These are phyloP conservation scores for Xylogone sp. DNA, from an alignment of 2,329 filamentous ascomycete species.

Conservation along the genomic window DNA sequence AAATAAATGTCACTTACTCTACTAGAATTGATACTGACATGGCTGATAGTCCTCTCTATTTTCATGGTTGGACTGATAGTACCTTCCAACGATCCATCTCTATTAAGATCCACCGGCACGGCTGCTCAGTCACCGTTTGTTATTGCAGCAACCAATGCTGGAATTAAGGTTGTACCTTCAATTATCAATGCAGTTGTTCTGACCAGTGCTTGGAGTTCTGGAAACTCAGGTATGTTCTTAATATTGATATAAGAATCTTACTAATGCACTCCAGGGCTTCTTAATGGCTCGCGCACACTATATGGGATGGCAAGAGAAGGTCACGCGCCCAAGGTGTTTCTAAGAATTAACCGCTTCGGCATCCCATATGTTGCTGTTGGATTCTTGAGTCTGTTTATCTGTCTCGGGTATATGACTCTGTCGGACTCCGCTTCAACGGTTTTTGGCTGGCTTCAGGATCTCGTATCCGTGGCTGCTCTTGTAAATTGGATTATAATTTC, in stretches of 20 bases:
- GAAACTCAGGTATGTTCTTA: constrained; percentile 44
- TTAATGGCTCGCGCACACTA: constrained; percentile 53
- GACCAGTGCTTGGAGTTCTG: constrained; percentile 65
- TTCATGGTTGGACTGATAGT: constrained; percentile 56
- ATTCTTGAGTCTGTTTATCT: constrained; percentile 49
- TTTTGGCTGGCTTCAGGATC: constrained; percentile 59
- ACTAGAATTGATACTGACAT: neutral
- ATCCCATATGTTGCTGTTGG: constrained; percentile 55
- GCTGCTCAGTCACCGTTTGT: constrained; percentile 59
- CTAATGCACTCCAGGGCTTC: constrained; percentile 57
- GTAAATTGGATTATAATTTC: constrained; percentile 60
- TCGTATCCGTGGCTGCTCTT: constrained; percentile 58
- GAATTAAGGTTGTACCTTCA: constrained; percentile 61
- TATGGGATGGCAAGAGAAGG: constrained; percentile 55
- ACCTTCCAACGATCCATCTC: constrained; percentile 42
- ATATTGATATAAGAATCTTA: neutral
- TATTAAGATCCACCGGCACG: constrained; percentile 45
- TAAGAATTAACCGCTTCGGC: constrained; percentile 46
- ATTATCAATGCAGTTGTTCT: constrained; percentile 74
- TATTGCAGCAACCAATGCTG: constrained; percentile 64
- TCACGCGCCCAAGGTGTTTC: constrained; percentile 53
- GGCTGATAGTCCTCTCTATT: constrained; percentile 29
- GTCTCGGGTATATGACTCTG: constrained; percentile 55
- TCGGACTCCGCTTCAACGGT: constrained; percentile 55
- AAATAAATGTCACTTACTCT: constrained; percentile 54